Evolutionary conservation across 2,329 filamentous ascomycete genomes (phyloP), one percentile per base, ranked within the genome.

Genomic region (Colletotrichum sp.): DNA sequence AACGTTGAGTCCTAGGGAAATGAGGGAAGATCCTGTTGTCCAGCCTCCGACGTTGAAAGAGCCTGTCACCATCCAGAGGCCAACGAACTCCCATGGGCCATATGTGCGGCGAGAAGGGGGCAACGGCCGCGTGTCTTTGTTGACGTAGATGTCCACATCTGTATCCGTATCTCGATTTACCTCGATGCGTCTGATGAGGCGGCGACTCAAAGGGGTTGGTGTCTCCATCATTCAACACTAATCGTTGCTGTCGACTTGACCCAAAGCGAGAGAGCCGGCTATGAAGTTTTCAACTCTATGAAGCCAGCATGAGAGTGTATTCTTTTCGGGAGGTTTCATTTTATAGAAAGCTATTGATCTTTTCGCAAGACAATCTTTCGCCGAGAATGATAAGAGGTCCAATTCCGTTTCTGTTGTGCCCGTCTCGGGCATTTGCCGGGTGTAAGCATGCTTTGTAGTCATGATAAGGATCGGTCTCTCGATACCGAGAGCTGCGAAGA

Each of bases 1-100:
- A 21, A 77, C 78, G 18, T 80, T 80, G 5, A 79, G 75, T 1
- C 78, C 76, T 0, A 78, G 74, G 0, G 76, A 78, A 10, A 79
- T 79, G 12, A 78, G 58, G 5, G 74, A 79, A 13, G 80, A 80
- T 0, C 79, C 80, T 2, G 79, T 81, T 2, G 80, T 79, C 78
- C 80, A 81, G 18, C 79, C 80, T 4, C 81, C 80, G 1, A 82
- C 78, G 24, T 81, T 82, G 68, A 81, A 81, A 1, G 81, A 82
- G 3, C 80, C 81, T 1, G 81, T 82, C 16, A 82, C 76, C 75
- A 81, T 79, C 80, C 80, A 82, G 0, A 82, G 75, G 9, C 78
- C 78, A 7, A 82, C 78, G 70, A 82, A 82, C 21, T 81, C 76
- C 79, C 79, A 81, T 0, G 79, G 80, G 2, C 80, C 81, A 71